Evolutionary conservation across 345 rosid species (phyloP), one percentile per base, ranked within the genome.

Genomic region (Trapa incisa): DNA sequence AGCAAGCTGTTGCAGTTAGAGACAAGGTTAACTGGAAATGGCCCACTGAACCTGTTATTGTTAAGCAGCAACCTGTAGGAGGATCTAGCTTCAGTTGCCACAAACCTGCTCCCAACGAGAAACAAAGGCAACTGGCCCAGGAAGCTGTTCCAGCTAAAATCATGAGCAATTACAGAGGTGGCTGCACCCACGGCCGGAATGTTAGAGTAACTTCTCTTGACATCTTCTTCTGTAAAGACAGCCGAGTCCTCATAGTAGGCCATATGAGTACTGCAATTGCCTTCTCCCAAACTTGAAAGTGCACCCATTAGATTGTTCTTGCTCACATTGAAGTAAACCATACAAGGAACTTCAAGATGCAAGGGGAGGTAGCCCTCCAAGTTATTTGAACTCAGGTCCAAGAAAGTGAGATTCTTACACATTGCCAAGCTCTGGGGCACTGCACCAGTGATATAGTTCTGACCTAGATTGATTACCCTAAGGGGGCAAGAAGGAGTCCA

Each of bases 351-450:
- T 65, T 60, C 85, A 47, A 84, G 82, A 66, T 58, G 70, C 50
- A 61, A 33, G 9, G 88, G 87, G 58, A 86, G 80, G 70, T 64
- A 61, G 2, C 91, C 91, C 36, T 33, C 65, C 68, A 86, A 74
- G 65, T 67, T 68, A 74, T 86, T 84, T 66, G 80, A 84, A 73
- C 91, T 81, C 76, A 86, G 76, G 75, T 86, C 91, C 80, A 84
- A 74, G 73, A 84, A 77, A 62, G 84, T 75, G 22, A 86, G 81
- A 65, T 78, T 84, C 79, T 70, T 77, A 35, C 92, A 86, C 71
- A 68, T 41, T 48, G 74, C 78, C 52, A 84, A 47, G 67, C 72
- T 76, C 60, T 66, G 66, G 2, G 88, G 84, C 39, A 84, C 65
- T 64, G 54, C 54, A 53, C 87, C 86, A 1, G 57, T 65, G 52